Conservation (phyloP, 2,329 filamentous ascomycete genomes). For the Ophiostoma perfectum region DNA sequence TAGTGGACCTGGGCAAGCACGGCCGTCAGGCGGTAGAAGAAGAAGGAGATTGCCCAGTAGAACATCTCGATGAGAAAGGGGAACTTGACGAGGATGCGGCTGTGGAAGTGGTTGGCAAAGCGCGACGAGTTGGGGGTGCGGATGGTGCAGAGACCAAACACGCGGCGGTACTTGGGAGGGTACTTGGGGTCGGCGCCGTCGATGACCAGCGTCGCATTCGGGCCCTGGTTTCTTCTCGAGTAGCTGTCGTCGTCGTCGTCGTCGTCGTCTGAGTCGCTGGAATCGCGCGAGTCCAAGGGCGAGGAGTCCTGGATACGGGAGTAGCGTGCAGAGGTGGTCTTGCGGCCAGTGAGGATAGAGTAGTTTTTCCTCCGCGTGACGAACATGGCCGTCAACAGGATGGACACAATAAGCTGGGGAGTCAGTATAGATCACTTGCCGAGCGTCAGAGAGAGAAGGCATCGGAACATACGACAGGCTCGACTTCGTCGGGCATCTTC, state of each 20-base stretch:
- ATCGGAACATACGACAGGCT: slow-evolving; percentile 18
- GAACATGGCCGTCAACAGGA: slow-evolving; percentile 21
- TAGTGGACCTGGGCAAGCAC: slow-evolving; percentile 47
- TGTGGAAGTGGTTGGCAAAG: slow-evolving; percentile 54
- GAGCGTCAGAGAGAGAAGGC: background rate
- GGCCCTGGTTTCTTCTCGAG: background rate
- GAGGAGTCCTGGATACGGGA: slow-evolving; percentile 10
- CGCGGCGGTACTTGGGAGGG: slow-evolving; percentile 14
- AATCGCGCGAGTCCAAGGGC: background rate
- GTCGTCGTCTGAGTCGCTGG: background rate
- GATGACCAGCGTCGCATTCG: background rate
- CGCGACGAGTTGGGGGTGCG: slow-evolving; percentile 52
- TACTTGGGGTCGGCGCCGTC: background rate
- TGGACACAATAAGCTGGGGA: slow-evolving; percentile 19
- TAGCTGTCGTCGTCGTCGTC: background rate
- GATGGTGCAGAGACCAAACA: slow-evolving; percentile 33
- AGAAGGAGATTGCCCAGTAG: slow-evolving; percentile 63
- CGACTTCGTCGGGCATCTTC: slow-evolving; percentile 21
- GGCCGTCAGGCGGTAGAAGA: slow-evolving; percentile 58
- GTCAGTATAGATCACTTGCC: background rate
- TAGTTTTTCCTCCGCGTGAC: slow-evolving; percentile 16
- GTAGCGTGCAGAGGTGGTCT: background rate
- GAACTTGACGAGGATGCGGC: slow-evolving; percentile 55
- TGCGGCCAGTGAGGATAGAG: slow-evolving; percentile 8
- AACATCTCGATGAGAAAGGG: slow-evolving; percentile 70